Evolutionary conservation across 768 basidiomycete genomes (phyloP).

Genomic region (Hypsizygus marmoreus): DNA sequence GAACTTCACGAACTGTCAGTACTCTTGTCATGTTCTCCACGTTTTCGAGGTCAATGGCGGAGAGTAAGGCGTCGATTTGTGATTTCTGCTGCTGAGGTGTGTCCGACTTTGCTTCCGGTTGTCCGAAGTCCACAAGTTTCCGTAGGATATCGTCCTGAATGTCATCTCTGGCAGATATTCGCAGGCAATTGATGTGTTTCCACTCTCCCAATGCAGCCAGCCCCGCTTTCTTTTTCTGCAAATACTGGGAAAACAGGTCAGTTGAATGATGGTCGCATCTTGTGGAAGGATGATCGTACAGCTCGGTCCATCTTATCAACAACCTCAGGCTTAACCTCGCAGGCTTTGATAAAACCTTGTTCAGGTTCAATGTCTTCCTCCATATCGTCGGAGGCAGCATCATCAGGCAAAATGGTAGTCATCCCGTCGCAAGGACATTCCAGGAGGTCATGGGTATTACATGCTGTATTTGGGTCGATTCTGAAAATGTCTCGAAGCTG

Average conservation of each 20-base stretch:
- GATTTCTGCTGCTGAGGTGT: constrained; percentile 6
- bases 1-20: constrained; percentile 39
- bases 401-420: constrained; percentile 18
- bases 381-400: constrained; percentile 29
- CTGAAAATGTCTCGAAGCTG: constrained; percentile 93
- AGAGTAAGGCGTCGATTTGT: constrained; percentile 28
- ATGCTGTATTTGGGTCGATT: constrained; percentile 74
- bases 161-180: constrained; percentile 39
- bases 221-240: constrained; percentile 66
- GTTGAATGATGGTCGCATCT: not conserved
- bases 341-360: constrained; percentile 66
- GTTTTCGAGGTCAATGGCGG: constrained; percentile 52
- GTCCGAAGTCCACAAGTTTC: constrained; percentile 36
- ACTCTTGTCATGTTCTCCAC: constrained; percentile 37
- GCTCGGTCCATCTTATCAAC: constrained; percentile 51
- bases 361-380: constrained; percentile 26
- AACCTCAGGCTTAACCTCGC: constrained; percentile 52
- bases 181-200: constrained; percentile 81
- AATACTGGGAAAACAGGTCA: constrained; percentile 44
- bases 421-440: constrained; percentile 67
- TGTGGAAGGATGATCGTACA: constrained; percentile 36
- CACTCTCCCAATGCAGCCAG: constrained; percentile 79
- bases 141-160: constrained; percentile 71
- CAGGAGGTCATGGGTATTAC: constrained; percentile 92
- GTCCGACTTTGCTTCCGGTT: constrained; percentile 5